phyloP scores from a whole-genome alignment of 768 basidiomycete genomes.

The Phallus indusiatus region DNA sequence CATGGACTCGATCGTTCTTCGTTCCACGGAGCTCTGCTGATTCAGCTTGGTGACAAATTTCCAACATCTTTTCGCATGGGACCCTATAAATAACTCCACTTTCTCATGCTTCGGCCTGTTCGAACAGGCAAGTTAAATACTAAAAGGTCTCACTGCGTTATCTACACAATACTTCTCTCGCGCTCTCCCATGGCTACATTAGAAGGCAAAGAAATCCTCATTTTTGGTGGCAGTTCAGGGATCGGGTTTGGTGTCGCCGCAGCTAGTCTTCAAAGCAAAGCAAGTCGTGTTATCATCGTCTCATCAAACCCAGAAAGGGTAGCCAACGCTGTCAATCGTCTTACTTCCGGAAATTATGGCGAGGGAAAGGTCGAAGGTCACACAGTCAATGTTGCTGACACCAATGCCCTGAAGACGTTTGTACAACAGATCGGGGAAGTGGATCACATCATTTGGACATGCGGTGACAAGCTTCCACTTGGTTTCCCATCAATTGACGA shows the following conservation, averaged over 20 bases:
- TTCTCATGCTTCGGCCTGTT: neutral
- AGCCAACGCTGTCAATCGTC: neutral
- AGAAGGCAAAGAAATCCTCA: constrained; percentile 5
- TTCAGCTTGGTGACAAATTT: no score
- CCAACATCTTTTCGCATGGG: neutral
- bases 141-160: no score
- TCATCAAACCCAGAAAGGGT: constrained; percentile 4
- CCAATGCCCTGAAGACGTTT: constrained; percentile 2
- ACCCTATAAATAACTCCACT: neutral
- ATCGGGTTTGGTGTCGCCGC: constrained; percentile 8
- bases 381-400: neutral
- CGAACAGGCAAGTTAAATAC: neutral
- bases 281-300: constrained; percentile 5
- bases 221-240: constrained; percentile 11
- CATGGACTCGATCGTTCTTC: no score
- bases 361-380: constrained; percentile 5
- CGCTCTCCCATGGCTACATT: constrained; percentile 3
- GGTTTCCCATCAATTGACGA: neutral
- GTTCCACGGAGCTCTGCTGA: no score
- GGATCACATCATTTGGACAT: constrained; percentile 10
- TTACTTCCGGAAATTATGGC: neutral
- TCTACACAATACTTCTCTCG: neutral
- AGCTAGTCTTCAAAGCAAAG: neutral
- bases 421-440: constrained; percentile 5
- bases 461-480: constrained; percentile 1